These are phyloP conservation scores for Cyclotella atomus DNA, from an alignment of 108 stramenopile species.

Conservation along the genomic window DNA sequence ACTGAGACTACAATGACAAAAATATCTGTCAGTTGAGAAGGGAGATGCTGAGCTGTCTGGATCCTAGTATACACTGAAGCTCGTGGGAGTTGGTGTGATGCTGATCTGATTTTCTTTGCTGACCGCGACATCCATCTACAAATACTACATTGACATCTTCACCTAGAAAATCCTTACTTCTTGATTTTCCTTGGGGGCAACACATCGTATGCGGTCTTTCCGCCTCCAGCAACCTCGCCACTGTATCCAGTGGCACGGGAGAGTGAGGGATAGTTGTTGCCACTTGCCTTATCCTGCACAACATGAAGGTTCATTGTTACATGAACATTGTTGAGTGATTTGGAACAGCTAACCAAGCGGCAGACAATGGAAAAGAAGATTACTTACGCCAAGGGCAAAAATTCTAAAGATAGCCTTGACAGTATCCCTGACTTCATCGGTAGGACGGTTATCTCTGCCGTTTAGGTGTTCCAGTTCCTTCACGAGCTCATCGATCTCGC, in stretches of 20 bases:
- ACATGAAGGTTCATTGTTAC: background rate
- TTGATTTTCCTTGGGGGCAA: slow-evolving; percentile 69
- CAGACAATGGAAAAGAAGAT: background rate
- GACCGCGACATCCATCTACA: background rate
- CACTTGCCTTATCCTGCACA: slow-evolving; percentile 69
- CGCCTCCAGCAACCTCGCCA: slow-evolving; percentile 75
- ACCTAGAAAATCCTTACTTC: background rate
- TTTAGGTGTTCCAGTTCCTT: slow-evolving; percentile 47
- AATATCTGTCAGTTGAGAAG: no score
- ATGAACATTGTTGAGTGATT: no score
- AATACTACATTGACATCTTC: background rate
- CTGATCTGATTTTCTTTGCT: no score
- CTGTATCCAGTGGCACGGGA: slow-evolving; percentile 69
- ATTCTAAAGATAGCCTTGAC: slow-evolving; percentile 80
- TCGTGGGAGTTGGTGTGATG: no score
- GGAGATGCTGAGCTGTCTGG: no score
- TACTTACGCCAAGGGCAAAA: slow-evolving; percentile 60
- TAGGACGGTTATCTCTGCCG: slow-evolving; percentile 54
- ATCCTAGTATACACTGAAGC: no score
- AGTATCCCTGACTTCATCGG: slow-evolving; percentile 80
- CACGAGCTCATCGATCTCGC: slow-evolving; percentile 46
- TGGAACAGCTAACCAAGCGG: background rate
- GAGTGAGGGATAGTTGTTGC: slow-evolving; percentile 76
- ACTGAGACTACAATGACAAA: no score
- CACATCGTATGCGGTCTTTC: slow-evolving; percentile 79